Evolutionary conservation across 1,139 yeast genomes (phyloP).

Genomic region (Suhomyces panamericanus): DNA sequence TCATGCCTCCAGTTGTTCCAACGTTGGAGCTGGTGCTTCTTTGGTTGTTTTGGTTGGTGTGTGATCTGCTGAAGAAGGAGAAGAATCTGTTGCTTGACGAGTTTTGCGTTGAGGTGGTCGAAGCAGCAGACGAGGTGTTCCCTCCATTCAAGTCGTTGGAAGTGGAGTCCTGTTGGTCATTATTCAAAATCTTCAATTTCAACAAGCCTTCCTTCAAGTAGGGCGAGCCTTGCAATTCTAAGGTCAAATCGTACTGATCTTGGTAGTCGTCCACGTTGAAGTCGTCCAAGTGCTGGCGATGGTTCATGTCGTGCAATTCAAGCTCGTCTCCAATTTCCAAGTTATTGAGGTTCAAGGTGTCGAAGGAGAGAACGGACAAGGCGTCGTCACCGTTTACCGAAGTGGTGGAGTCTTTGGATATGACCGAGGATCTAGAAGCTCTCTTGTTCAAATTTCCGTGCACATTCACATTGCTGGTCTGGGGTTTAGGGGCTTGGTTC

Average conservation of each 20-base stretch:
- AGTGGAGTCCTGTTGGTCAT: conserved; percentile 39
- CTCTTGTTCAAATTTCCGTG: conserved; percentile 27
- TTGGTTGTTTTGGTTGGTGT: conserved; percentile 3
- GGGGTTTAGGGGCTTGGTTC: conserved; percentile 3
- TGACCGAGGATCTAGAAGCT: conserved; percentile 39
- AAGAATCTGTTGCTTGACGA: conserved; percentile 23
- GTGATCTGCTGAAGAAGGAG: conserved; percentile 25
- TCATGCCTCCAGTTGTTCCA: conserved; percentile 11
- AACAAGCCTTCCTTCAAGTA: conserved; percentile 78
- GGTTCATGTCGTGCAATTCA: conserved; percentile 8
- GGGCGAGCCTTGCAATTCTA: conserved; percentile 72
- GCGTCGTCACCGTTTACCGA: conserved; percentile 34
- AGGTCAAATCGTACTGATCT: conserved; percentile 56
- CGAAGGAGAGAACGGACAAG: conserved; percentile 40
- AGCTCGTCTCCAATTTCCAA: conserved; percentile 18
- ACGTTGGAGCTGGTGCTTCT: conserved; percentile 10
- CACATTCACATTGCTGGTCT: conserved; percentile 2
- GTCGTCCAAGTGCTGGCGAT: conserved; percentile 32
- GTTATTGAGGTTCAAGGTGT: conserved; percentile 29
- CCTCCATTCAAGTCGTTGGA: conserved; percentile 18
- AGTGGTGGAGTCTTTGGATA: conserved; percentile 29
- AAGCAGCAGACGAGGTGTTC: conserved; percentile 24
- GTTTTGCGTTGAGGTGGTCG: conserved; percentile 21
- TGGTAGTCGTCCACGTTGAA: conserved; percentile 46
- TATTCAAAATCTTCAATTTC: conserved; percentile 47